These are phyloP conservation scores for Panellus pusillus DNA, from an alignment of 768 basidiomycete genomes.

Conservation along the genomic window DNA sequence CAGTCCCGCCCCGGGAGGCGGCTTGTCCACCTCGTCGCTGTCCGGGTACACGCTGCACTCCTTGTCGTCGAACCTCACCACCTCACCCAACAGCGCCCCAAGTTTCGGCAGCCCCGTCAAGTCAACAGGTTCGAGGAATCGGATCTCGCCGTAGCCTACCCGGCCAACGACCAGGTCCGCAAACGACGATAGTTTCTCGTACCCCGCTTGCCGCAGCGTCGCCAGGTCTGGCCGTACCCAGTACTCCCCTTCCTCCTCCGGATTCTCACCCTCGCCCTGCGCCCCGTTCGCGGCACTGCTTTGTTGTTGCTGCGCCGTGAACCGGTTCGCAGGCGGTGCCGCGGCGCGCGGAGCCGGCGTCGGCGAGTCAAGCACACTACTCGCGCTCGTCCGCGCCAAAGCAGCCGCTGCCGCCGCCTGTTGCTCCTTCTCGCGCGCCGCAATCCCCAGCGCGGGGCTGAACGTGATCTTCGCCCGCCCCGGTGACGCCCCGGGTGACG, in stretches of 20 bases:
- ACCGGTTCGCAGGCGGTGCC: conserved; percentile 31
- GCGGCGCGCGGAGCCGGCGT: conserved; percentile 34
- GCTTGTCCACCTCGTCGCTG: conserved; percentile 81
- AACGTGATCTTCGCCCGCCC: conserved; percentile 63
- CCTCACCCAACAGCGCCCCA: conserved; percentile 79
- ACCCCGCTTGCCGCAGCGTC: conserved; percentile 67
- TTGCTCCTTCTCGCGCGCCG: conserved; percentile 68
- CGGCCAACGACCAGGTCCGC: conserved; percentile 83
- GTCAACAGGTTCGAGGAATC: conserved; percentile 78
- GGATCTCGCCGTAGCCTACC: conserved; percentile 88
- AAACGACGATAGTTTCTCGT: conserved; percentile 73
- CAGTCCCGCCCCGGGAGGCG: conserved; percentile 78
- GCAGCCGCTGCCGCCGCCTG: conserved; percentile 32
- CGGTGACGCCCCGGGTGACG: conserved; percentile 35
- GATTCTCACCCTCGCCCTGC: conserved; percentile 40
- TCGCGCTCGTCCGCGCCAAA: conserved; percentile 16
- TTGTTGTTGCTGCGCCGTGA: conserved; percentile 37
- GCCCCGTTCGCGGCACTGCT: conserved; percentile 24
- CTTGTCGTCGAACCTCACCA: conserved; percentile 87
- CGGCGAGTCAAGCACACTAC: conserved; percentile 31
- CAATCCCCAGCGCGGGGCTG: conserved; percentile 72
- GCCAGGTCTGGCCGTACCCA: conserved; percentile 81
- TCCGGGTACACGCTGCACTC: conserved; percentile 95
- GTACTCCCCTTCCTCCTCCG: conserved; percentile 88
- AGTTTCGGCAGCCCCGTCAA: conserved; percentile 82